Percentiles rank a stretch among this genome's conserved stretches.
Evolutionary conservation across 192 early-diverging fungal genomes (phyloP).

Genomic region (Rhizoclosmatium sp.): DNA sequence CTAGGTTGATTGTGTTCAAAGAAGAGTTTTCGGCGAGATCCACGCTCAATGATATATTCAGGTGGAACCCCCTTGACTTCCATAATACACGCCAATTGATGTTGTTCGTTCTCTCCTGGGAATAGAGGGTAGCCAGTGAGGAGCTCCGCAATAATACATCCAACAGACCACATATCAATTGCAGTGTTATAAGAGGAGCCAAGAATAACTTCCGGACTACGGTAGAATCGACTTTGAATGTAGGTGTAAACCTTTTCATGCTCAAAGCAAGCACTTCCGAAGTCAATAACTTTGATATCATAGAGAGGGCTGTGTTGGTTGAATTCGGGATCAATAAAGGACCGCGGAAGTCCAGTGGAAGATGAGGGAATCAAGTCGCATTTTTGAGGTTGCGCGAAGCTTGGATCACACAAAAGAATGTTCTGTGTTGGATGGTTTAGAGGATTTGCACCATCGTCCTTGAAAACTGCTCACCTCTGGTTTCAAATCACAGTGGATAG

Average conservation of each 20-base stretch:
- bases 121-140: constrained; percentile 87
- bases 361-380: constrained; percentile 38
- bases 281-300: constrained; percentile 98
- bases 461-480: constrained; percentile 75
- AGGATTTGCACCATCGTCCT: neutral
- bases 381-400: constrained; percentile 47
- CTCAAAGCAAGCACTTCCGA: constrained; percentile 93
- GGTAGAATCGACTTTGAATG: constrained; percentile 96
- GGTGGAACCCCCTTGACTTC: constrained; percentile 91
- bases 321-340: constrained; percentile 51
- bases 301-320: constrained; percentile 46
- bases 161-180: constrained; percentile 98
- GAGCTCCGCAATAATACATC: constrained; percentile 94
- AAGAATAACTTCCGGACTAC: constrained; percentile 95
- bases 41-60: constrained; percentile 76
- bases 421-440: constrained; percentile 58
- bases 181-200: constrained; percentile 87
- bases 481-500: constrained; percentile 97
- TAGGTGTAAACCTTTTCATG: constrained; percentile 96
- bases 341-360: constrained; percentile 23
- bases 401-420: constrained; percentile 79
- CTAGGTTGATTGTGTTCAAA: constrained; percentile 70
- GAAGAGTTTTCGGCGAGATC: constrained; percentile 83
- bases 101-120: constrained; percentile 97
- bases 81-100: constrained; percentile 96